Conservation (phyloP, 176 grass and related monocot genomes). For the Aegilops sharonensis region DNA sequence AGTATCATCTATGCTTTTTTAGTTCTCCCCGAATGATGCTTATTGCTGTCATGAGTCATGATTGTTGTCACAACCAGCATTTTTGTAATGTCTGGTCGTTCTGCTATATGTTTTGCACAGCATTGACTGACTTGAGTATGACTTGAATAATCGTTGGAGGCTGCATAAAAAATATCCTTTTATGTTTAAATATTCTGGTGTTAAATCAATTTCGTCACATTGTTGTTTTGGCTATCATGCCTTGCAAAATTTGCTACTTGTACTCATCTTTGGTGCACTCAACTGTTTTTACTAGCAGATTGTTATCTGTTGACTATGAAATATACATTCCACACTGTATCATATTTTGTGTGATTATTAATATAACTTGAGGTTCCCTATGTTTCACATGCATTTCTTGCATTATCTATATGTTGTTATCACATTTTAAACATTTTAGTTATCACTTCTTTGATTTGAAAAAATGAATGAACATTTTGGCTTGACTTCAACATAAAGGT, state of each 20-base stretch:
- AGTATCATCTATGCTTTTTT: neutral
- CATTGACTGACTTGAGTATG: neutral
- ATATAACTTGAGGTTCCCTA: no score
- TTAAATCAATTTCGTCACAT: neutral
- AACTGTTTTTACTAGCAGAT: neutral
- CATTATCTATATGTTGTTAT: neutral
- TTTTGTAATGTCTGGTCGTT: slow-evolving; percentile 2
- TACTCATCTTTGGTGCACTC: slow-evolving; percentile 12
- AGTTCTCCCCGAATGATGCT: neutral
- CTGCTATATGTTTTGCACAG: slow-evolving; percentile 1
- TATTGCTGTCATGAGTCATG: slow-evolving; percentile 13
- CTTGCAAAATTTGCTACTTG: neutral
- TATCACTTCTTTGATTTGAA: neutral
- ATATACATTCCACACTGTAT: neutral
- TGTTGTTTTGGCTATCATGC: neutral
- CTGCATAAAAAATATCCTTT: neutral
- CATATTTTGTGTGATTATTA: no score
- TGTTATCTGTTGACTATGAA: neutral
- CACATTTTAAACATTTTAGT: neutral
- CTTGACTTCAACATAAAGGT: neutral
- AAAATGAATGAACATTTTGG: neutral
- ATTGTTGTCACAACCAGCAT: neutral
- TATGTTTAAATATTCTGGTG: neutral
- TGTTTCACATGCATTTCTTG: neutral
- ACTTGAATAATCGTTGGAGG: neutral